A percentile compares a stretch with the other conserved stretches of the same genome.
phyloP scores from a whole-genome alignment of 805 yeast species.

The Zygoascus bituminiphila region DNA sequence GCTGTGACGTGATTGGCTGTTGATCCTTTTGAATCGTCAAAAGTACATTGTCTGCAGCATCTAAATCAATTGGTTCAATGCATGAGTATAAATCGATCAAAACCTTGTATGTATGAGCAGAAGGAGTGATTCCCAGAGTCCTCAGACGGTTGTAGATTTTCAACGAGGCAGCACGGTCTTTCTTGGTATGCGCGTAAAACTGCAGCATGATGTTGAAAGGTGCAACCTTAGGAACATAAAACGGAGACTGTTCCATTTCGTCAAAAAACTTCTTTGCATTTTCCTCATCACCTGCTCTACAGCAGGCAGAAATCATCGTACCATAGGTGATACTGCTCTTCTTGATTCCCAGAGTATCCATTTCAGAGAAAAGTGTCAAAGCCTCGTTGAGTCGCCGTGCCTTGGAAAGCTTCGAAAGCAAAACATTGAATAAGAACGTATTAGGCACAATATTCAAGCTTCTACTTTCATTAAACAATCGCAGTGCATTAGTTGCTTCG shows the following conservation, averaged over 20 bases:
- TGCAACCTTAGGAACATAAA: constrained; percentile 27
- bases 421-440: constrained; percentile 30
- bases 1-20: constrained; percentile 25
- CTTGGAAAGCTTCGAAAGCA: constrained; percentile 30
- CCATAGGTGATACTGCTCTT: constrained; percentile 31
- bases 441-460: constrained; percentile 23
- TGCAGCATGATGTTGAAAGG: constrained; percentile 34
- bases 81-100: constrained; percentile 31
- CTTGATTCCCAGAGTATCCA: constrained; percentile 22
- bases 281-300: constrained; percentile 29
- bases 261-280: constrained; percentile 27
- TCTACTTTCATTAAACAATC: constrained; percentile 27
- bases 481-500: constrained; percentile 28
- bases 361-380: constrained; percentile 24
- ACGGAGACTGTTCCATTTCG: constrained; percentile 29
- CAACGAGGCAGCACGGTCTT: constrained; percentile 28
- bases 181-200: constrained; percentile 28
- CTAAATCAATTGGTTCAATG: constrained; percentile 27
- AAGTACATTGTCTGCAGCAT: constrained; percentile 30
- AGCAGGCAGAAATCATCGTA: constrained; percentile 32
- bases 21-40: constrained; percentile 25
- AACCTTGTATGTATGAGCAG: constrained; percentile 34
- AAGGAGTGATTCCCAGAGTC: constrained; percentile 23
- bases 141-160: constrained; percentile 26
- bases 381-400: constrained; percentile 31